These are phyloP conservation scores for Mycena polygramma DNA, from an alignment of 768 basidiomycete genomes.

Conservation along the genomic window DNA sequence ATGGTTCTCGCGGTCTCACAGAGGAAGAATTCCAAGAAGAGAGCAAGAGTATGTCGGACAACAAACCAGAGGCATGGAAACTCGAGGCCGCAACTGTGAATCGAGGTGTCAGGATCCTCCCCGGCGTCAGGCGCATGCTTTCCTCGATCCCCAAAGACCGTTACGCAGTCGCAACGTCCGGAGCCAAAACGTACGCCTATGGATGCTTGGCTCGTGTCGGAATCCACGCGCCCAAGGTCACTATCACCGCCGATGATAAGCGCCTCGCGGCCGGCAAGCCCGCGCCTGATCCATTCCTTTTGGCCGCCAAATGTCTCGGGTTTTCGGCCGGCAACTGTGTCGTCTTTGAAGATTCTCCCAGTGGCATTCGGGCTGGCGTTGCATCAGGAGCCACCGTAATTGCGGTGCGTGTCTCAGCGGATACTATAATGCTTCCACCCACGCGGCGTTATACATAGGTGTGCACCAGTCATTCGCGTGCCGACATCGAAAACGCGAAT, in stretches of 20 bases:
- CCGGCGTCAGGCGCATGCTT: conserved; percentile 77
- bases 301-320: conserved; percentile 65
- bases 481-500: conserved; percentile 52
- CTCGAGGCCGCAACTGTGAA: conserved; percentile 68
- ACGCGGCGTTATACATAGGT: conserved; percentile 37
- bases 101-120: conserved; percentile 77
- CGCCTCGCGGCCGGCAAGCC: conserved; percentile 70
- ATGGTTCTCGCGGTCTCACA: conserved; percentile 37
- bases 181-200: conserved; percentile 77
- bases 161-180: conserved; percentile 82
- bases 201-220: conserved; percentile 81
- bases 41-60: conserved; percentile 37
- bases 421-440: no score
- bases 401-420: conserved; percentile 48
- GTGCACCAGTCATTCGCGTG: conserved; percentile 71
- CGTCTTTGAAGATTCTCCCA: conserved; percentile 82
- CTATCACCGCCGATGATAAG: conserved; percentile 80
- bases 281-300: conserved; percentile 67
- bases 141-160: conserved; percentile 73
- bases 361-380: conserved; percentile 74
- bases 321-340: conserved; percentile 66
- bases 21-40: conserved; percentile 54
- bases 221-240: conserved; percentile 74
- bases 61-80: conserved; percentile 64
- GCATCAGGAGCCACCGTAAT: conserved; percentile 76